Percentiles rank a stretch among this genome's conserved stretches.
Evolutionary conservation across 129 eudicot genomes (phyloP).

Genomic region (Oenanthe sinensis): DNA sequence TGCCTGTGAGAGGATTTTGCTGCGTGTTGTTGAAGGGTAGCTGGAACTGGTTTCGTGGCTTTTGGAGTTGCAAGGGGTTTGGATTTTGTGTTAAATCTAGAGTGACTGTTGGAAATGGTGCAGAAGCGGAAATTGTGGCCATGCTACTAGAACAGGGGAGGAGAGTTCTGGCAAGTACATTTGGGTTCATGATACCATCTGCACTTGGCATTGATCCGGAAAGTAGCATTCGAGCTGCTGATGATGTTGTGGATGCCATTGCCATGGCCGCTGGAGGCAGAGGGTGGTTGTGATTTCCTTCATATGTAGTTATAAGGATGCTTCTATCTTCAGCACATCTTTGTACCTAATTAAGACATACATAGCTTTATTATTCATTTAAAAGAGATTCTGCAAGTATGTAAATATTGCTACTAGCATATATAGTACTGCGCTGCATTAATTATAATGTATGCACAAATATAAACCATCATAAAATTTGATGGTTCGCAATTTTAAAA

Average conservation of each 20-base stretch:
- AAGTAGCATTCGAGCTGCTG: slow-evolving; percentile 39
- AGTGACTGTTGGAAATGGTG: slow-evolving; percentile 33
- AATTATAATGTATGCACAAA: no score
- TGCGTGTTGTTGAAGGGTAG: slow-evolving; percentile 23
- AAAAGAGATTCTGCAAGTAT: background rate
- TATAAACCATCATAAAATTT: no score
- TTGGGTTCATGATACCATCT: slow-evolving; percentile 25
- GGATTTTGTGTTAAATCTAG: slow-evolving; percentile 27
- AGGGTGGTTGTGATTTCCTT: slow-evolving; percentile 43
- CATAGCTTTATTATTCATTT: background rate
- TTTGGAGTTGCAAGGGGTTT: slow-evolving; percentile 31
- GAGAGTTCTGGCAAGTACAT: slow-evolving; percentile 22
- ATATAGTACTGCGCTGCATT: no score
- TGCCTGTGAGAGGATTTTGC: background rate
- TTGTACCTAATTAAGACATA: slow-evolving; percentile 18
- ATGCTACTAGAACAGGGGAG: slow-evolving; percentile 26
- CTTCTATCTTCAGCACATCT: slow-evolving; percentile 38
- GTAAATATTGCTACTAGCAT: no score
- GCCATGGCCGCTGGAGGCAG: slow-evolving; percentile 40
- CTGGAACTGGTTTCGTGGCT: slow-evolving; percentile 22
- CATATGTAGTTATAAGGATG: slow-evolving; percentile 33
- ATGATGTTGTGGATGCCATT: slow-evolving; percentile 38
- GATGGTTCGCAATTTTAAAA: no score
- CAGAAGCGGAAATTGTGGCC: slow-evolving; percentile 33
- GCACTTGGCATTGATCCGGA: slow-evolving; percentile 32